These are phyloP conservation scores for Puccinia polysora DNA, from an alignment of 1,284 basidiomycete genomes.

Conservation along the genomic window DNA sequence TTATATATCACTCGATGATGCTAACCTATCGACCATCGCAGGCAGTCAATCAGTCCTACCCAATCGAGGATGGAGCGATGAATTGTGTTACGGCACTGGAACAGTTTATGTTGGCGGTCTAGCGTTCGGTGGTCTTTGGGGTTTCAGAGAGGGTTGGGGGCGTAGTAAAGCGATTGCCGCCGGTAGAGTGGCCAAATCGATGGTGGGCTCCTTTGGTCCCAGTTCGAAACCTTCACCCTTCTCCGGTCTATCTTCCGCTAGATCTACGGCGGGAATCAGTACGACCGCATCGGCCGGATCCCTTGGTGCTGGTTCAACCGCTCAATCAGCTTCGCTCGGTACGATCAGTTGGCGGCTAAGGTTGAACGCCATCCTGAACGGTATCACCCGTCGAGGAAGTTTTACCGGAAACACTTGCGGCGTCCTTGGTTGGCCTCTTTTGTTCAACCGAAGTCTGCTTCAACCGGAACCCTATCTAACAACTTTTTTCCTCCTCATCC, in stretches of 20 bases:
- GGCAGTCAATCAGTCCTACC: constrained; percentile 80
- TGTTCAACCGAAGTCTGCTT: constrained; percentile 2
- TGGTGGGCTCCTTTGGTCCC: constrained; percentile 40
- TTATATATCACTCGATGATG: constrained; percentile 86
- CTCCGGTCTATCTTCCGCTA: constrained; percentile 40
- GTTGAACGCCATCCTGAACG: constrained; percentile 94
- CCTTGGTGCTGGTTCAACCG: constrained; percentile 39
- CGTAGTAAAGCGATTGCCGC: constrained; percentile 59
- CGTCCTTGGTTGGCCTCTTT: constrained; percentile 68
- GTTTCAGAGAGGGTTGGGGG: constrained; percentile 85
- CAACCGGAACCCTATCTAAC: not conserved
- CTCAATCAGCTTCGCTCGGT: constrained; percentile 23
- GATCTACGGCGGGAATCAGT: constrained; percentile 39
- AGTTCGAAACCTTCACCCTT: constrained; percentile 40
- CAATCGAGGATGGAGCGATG: constrained; percentile 96
- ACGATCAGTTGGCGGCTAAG: constrained; percentile 61
- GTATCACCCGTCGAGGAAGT: constrained; percentile 89
- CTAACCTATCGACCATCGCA: constrained; percentile 79
- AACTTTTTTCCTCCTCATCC: not conserved
- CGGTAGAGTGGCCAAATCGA: constrained; percentile 41
- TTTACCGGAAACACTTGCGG: constrained; percentile 98
- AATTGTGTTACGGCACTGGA: constrained; percentile 97
- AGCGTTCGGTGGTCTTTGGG: constrained; percentile 88
- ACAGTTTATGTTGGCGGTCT: constrained; percentile 96
- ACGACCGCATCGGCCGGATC: constrained; percentile 44